Percentiles rank a stretch among this genome's conserved stretches.
Conservation (phyloP, 306 rosid species). For the Vigna hirtella region DNA sequence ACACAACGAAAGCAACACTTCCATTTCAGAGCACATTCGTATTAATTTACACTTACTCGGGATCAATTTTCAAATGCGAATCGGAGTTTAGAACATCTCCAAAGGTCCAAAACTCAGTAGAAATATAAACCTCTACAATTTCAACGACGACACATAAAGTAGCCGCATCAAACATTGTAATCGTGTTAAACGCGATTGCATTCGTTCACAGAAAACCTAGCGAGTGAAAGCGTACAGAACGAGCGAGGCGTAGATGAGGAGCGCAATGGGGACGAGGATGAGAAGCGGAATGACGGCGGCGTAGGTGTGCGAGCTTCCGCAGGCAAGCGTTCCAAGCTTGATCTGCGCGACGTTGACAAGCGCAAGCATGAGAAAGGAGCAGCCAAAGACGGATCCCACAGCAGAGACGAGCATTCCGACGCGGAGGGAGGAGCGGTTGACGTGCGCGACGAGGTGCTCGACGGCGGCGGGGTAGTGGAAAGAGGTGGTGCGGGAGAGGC, state of each 20-base stretch:
- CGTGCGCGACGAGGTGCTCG: conserved; percentile 62
- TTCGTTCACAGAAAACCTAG: conserved; percentile 35
- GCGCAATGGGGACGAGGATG: conserved; percentile 62
- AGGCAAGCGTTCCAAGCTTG: conserved; percentile 82
- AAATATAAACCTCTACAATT: not conserved
- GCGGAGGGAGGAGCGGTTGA: conserved; percentile 66
- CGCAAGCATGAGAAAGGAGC: conserved; percentile 75
- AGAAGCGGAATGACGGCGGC: conserved; percentile 78
- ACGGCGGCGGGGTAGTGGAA: conserved; percentile 53
- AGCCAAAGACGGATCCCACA: conserved; percentile 69
- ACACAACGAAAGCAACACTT: not conserved
- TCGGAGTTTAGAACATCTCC: too few species aligned
- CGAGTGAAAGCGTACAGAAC: conserved; percentile 80
- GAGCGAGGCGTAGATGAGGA: conserved; percentile 55
- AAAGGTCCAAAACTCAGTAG: not conserved
- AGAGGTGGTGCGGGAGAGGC: conserved; percentile 63
- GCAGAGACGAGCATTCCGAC: conserved; percentile 87
- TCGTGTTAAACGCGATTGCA: too few species aligned
- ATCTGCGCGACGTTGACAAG: conserved; percentile 82
- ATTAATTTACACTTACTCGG: too few species aligned
- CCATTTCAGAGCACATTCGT: not conserved
- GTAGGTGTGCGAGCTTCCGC: conserved; percentile 61
- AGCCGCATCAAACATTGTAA: not conserved
- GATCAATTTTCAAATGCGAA: not conserved
- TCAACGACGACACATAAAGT: not conserved